Evolutionary conservation across 2,329 filamentous ascomycete genomes (phyloP).

Genomic region (Sphaerulina musiva): DNA sequence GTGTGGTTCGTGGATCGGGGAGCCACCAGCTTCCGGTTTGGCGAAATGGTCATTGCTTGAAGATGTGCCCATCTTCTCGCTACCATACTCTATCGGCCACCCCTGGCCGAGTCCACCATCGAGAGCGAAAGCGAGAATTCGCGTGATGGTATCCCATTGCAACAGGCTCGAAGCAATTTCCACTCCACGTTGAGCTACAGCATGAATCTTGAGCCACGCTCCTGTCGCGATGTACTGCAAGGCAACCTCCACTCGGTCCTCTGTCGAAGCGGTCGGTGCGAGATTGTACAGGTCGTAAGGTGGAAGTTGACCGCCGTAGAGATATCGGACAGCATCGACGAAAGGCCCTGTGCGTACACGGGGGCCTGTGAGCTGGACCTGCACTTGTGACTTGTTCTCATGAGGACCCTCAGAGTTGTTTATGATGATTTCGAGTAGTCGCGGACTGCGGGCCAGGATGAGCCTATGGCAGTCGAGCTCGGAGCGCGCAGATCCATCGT

Average conservation of each 20-base stretch:
- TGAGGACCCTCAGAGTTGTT: constrained; percentile 13
- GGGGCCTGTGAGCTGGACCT: constrained; percentile 19
- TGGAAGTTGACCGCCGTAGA: constrained; percentile 32
- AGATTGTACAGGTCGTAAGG: constrained; percentile 19
- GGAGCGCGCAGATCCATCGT: constrained; percentile 12
- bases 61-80: constrained; percentile 35
- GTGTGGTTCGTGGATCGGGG: constrained; percentile 47
- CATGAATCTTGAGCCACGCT: constrained; percentile 50
- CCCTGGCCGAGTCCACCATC: constrained; percentile 39
- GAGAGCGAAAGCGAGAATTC: constrained; percentile 54
- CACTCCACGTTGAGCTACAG: constrained; percentile 52
- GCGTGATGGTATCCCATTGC: constrained; percentile 58
- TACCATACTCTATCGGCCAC: constrained; percentile 32
- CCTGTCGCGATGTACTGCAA: constrained; percentile 61
- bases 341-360: constrained; percentile 25
- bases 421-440: constrained; percentile 24
- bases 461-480: constrained; percentile 29
- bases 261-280: constrained; percentile 9
- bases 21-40: constrained; percentile 19
- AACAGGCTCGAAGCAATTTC: constrained; percentile 54
- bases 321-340: constrained; percentile 27
- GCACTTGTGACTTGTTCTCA: constrained; percentile 11
- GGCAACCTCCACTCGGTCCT: constrained; percentile 34
- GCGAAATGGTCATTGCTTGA: constrained; percentile 28
- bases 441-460: constrained; percentile 29